Percentiles rank a stretch among this genome's conserved stretches.
Evolutionary conservation across 2,329 filamentous ascomycete species (phyloP).

Genomic region (Nemania serpens): DNA sequence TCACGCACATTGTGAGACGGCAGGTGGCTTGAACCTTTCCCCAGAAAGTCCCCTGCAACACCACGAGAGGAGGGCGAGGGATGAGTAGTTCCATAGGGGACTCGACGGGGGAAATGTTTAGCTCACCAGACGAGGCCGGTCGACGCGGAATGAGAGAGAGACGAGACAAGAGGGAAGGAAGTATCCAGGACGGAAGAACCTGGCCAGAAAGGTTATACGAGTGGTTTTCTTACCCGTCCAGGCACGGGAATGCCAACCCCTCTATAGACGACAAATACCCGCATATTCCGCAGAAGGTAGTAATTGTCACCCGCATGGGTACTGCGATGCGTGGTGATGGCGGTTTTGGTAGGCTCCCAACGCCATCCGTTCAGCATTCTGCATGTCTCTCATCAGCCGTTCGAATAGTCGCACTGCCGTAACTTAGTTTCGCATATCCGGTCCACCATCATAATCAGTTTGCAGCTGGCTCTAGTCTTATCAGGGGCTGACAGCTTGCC

Average conservation of each 20-base stretch:
- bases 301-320: constrained; percentile 26
- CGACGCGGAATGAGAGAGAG: constrained; percentile 3
- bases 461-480: background rate
- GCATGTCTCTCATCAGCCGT: constrained; percentile 1
- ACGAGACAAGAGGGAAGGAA: constrained; percentile 15
- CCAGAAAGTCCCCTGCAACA: constrained; percentile 6
- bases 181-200: background rate
- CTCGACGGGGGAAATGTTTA: constrained; percentile 1
- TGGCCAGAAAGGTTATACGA: constrained; percentile 11
- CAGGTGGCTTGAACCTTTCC: constrained; percentile 11
- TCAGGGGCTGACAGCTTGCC: constrained; percentile 4
- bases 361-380: constrained; percentile 4
- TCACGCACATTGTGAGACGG: constrained; percentile 18
- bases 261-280: constrained; percentile 22
- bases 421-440: background rate
- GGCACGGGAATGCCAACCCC: constrained; percentile 2
- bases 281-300: constrained; percentile 19
- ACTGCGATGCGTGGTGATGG: constrained; percentile 17
- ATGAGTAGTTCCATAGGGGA: background rate
- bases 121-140: constrained; percentile 6
- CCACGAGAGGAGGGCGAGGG: background rate
- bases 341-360: constrained; percentile 17
- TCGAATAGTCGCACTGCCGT: constrained; percentile 12
- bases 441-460: background rate
- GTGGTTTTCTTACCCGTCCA: constrained; percentile 6